Conservation (phyloP, 768 basidiomycete genomes). For the Aureoboletus auriporus region DNA sequence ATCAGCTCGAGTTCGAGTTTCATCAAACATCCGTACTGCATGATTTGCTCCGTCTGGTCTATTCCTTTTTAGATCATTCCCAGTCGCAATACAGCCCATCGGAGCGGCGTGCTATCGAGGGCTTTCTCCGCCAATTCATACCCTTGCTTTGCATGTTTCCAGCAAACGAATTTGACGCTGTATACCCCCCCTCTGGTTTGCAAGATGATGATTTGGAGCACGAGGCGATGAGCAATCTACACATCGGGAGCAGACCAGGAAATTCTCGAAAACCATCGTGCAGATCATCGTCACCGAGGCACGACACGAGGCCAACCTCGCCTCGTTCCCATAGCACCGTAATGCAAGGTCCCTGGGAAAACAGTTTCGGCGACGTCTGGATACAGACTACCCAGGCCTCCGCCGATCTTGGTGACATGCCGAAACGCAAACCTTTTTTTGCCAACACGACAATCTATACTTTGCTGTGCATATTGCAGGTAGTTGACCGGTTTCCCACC, state of each 20-base stretch:
- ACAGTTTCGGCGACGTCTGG: constrained; percentile 49
- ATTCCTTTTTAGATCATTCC: constrained; percentile 87
- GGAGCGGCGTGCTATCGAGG: constrained; percentile 82
- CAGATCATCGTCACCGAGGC: constrained; percentile 49
- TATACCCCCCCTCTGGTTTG: constrained; percentile 51
- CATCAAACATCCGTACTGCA: constrained; percentile 76
- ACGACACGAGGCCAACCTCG: constrained; percentile 20
- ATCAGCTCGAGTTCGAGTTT: constrained; percentile 79
- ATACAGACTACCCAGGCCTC: constrained; percentile 38
- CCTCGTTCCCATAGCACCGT: constrained; percentile 3
- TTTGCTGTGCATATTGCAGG: constrained; percentile 85
- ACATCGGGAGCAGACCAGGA: constrained; percentile 42
- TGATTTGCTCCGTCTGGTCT: constrained; percentile 86
- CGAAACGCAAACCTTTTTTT: constrained; percentile 66
- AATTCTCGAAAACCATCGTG: constrained; percentile 74
- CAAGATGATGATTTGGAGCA: constrained; percentile 34
- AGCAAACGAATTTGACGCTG: constrained; percentile 61
- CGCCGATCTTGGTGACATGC: constrained; percentile 23
- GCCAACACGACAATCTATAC: constrained; percentile 93
- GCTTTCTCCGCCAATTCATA: constrained; percentile 79
- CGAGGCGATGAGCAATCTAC: constrained; percentile 17
- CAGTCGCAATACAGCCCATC: constrained; percentile 66
- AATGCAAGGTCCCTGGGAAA: not conserved
- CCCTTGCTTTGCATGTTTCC: constrained; percentile 75
- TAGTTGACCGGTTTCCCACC: constrained; percentile 19